Conservation (phyloP, 1,284 basidiomycete species). For the Fistulinella cinereoalba region DNA sequence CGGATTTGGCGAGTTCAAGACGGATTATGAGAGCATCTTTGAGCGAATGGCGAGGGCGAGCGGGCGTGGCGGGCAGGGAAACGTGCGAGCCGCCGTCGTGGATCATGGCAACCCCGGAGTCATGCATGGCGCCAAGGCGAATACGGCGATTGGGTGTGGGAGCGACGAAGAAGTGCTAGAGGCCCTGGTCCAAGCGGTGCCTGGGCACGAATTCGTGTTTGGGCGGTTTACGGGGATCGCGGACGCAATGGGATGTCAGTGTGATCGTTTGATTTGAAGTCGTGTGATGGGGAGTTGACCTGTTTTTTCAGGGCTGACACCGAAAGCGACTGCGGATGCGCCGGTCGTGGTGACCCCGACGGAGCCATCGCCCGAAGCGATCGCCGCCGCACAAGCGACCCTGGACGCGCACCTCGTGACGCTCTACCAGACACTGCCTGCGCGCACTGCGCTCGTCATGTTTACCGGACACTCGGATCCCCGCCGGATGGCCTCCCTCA, state of each 20-base stretch:
- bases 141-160: constrained; percentile 67
- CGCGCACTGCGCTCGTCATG: constrained; percentile 77
- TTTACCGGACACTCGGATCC: constrained; percentile 89
- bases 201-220: constrained; percentile 76
- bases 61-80: constrained; percentile 41
- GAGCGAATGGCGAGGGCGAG: constrained; percentile 68
- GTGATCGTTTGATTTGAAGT: background rate
- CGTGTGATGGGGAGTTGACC: background rate
- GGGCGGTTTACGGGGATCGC: constrained; percentile 79
- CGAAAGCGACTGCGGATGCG: constrained; percentile 43
- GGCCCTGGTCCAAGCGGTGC: constrained; percentile 58
- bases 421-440: constrained; percentile 68
- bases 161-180: constrained; percentile 74
- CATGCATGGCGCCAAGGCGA: constrained; percentile 83
- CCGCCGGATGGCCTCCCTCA: constrained; percentile 68
- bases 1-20: constrained; percentile 82
- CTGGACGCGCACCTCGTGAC: constrained; percentile 62
- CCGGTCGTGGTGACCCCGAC: constrained; percentile 29
- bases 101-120: constrained; percentile 80
- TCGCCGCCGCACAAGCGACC: constrained; percentile 39
- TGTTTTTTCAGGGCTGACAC: constrained; percentile 51
- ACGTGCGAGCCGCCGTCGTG: constrained; percentile 65
- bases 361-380: constrained; percentile 36
- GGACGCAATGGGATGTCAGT: constrained; percentile 75
- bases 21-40: constrained; percentile 83